Conservation (phyloP, 768 basidiomycete species). For the Agaricus bisporus region DNA sequence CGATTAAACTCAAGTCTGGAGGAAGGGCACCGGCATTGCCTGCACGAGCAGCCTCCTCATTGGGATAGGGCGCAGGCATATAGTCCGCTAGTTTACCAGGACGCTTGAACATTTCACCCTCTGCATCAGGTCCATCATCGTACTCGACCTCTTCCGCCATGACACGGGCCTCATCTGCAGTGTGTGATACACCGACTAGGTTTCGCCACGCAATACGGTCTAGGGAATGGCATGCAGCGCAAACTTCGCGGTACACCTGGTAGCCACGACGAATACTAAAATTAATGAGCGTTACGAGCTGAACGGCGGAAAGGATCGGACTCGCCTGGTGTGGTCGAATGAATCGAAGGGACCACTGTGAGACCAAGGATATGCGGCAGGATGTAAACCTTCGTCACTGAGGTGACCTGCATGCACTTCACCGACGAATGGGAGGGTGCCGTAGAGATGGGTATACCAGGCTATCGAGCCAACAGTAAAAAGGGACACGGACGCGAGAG, state of each 20-base stretch:
- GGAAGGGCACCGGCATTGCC: conserved; percentile 93
- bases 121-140: conserved; percentile 87
- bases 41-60: conserved; percentile 95
- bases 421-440: conserved; percentile 80
- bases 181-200: conserved; percentile 96
- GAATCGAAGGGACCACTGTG: conserved; percentile 85
- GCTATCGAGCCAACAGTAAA: conserved; percentile 85
- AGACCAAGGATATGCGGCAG: conserved; percentile 82
- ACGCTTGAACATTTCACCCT: conserved; percentile 98
- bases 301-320: conserved; percentile 16
- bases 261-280: conserved; percentile 89
- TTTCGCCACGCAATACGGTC: conserved; percentile 99
- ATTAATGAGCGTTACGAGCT: conserved; percentile 10
- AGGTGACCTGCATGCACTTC: conserved; percentile 91
- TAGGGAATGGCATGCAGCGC: conserved; percentile 97
- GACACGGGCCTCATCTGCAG: conserved; percentile 78
- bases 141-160: conserved; percentile 99
- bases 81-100: conserved; percentile 99
- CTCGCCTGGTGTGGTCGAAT: conserved; percentile 94
- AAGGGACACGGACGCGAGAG: conserved; percentile 69
- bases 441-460: conserved; percentile 96
- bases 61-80: conserved; percentile 91
- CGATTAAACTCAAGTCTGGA: conserved; percentile 94
- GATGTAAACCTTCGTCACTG: conserved; percentile 92
- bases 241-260: conserved; percentile 98